phyloP scores from a whole-genome alignment of 2,329 filamentous ascomycete genomes.

The Lachnellula arida region DNA sequence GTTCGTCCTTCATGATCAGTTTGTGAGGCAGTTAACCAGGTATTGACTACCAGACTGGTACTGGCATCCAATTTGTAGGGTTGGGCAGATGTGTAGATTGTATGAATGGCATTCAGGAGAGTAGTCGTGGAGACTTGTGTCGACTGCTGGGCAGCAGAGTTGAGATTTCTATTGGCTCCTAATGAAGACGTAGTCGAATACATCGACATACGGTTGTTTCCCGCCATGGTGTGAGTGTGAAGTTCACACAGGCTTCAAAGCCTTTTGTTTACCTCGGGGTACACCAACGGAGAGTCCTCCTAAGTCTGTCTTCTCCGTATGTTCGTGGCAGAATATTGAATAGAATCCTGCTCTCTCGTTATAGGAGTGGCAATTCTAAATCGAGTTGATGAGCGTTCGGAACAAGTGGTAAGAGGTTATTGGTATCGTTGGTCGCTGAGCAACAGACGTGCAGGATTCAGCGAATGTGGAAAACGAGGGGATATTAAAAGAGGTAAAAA shows the following conservation, averaged over 20 bases:
- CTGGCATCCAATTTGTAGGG: constrained; percentile 86
- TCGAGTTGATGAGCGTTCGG: neutral
- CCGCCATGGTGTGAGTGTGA: constrained; percentile 25
- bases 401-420: too few species aligned
- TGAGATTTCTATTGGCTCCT: constrained; percentile 49
- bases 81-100: constrained; percentile 75
- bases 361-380: too few species aligned
- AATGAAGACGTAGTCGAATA: constrained; percentile 64
- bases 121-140: constrained; percentile 88
- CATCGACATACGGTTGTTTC: constrained; percentile 47
- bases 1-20: constrained; percentile 61
- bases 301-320: neutral
- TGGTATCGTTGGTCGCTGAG: constrained; percentile 16
- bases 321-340: too few species aligned
- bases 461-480: constrained; percentile 10
- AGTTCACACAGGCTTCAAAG: constrained; percentile 7
- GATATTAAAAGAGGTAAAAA: constrained; percentile 18
- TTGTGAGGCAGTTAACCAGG: constrained; percentile 80
- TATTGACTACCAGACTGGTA: constrained; percentile 90
- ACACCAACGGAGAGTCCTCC: neutral
- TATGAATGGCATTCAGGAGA: constrained; percentile 86
- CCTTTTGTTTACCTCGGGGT: constrained; percentile 15
- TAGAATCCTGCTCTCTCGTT: too few species aligned
- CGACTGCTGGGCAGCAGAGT: constrained; percentile 59
- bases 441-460: constrained; percentile 16